Evolutionary conservation across 495 filamentous ascomycete genomes (phyloP), one percentile per base, ranked within the genome.

Genomic region (Umbilicaria muhlenbergii): DNA sequence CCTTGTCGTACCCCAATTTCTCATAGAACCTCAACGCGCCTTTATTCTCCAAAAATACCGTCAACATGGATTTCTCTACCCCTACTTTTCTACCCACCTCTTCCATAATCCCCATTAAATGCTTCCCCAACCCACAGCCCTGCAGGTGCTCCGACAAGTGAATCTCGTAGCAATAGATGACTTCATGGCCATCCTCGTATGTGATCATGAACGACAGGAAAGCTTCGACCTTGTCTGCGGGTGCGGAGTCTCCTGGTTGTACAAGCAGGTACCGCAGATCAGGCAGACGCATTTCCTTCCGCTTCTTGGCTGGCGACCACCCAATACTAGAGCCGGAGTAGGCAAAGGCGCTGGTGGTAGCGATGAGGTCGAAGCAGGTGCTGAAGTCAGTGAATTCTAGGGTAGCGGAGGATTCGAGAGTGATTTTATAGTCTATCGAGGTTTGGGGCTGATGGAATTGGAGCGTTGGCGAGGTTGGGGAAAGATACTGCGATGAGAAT

Each of bases 81-180:
- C 65, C 66, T 12, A 69, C 56, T 7, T 52, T 57, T 39, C 49
- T 47, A 6, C 67, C 70, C 19, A 70, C 59, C 11, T 51, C 56
- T 51, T 70, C 66, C 47, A 71, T 60, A 38, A 51, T 34, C 15
- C 24, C 41, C 60, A 72, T 69, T 46, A 72, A 37, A 44, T 56
- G 42, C 32, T 34, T 51, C 18, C 70, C 70, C 3, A 70, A 34
- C 0, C 69, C 66, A 14, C 46, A 55, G 6, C 69, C 60, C 44
- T 78, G 77, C 3, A 78, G 58, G 1, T 47, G 51, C 1, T 67
- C 59, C 34, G 67, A 58, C 8, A 93, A 65, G 49, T 94, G 87
- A 17, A 94, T 75, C 64, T 94, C 87, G 58, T 94, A 94, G 60
- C 82, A 81, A 51, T 93, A 94, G 3, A 88, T 50, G 5, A 92